phyloP scores from a whole-genome alignment of 257 asterid species.

The Schizonepeta tenuifolia region DNA sequence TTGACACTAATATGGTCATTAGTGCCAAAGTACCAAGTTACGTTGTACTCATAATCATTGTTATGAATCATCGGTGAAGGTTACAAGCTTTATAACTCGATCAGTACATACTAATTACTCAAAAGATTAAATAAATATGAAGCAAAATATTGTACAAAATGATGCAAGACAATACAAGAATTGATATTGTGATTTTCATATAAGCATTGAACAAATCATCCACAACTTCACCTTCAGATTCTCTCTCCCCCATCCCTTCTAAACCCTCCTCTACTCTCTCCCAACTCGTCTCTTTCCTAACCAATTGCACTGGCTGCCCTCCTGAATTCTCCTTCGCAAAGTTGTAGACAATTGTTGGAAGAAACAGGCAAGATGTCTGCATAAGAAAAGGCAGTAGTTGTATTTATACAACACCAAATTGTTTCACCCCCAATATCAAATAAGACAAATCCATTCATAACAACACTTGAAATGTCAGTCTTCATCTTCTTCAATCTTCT shows the following conservation, averaged over 20 bases:
- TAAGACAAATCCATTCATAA: slow-evolving; percentile 10
- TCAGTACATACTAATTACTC: no score
- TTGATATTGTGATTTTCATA: no score
- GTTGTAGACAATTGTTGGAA: background rate
- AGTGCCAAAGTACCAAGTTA: no score
- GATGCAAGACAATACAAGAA: no score
- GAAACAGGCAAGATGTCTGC: background rate
- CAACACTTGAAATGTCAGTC: slow-evolving; percentile 3
- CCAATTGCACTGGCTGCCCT: slow-evolving; percentile 65
- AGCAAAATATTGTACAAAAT: slow-evolving; percentile 64
- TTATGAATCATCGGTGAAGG: no score
- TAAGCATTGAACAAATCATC: slow-evolving; percentile 63
- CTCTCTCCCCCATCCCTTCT: slow-evolving; percentile 77
- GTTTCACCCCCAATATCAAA: background rate
- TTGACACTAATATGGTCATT: no score
- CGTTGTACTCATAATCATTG: no score
- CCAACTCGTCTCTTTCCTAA: slow-evolving; percentile 68
- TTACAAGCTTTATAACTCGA: no score
- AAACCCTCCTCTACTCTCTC: slow-evolving; percentile 62
- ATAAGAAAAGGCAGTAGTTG: background rate
- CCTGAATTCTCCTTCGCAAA: slow-evolving; percentile 45
- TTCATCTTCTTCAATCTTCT: slow-evolving; percentile 25
- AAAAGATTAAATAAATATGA: no score
- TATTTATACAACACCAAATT: background rate
- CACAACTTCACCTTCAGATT: slow-evolving; percentile 58